These are phyloP conservation scores for Blastocystis sp. DNA, from an alignment of 352 stramenopile genomes.

Conservation along the genomic window DNA sequence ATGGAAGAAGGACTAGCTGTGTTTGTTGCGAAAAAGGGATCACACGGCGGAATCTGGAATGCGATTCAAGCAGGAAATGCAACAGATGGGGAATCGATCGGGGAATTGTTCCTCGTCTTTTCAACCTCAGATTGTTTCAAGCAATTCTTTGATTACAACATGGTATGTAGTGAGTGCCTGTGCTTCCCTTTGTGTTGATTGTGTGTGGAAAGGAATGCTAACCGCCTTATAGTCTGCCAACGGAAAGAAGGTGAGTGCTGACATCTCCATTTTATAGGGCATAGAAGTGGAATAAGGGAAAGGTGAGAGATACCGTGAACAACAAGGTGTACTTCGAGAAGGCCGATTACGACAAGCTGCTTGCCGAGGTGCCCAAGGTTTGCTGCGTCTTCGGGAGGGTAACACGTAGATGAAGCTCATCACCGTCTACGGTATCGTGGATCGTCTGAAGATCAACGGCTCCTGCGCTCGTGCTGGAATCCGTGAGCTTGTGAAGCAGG, in stretches of 20 bases:
- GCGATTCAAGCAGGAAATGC: neutral
- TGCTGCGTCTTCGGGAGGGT: neutral
- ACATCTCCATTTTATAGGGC: neutral
- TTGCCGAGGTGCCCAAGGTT: constrained; percentile 64
- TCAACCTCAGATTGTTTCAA: constrained; percentile 61
- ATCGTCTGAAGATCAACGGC: constrained; percentile 70
- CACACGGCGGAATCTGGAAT: constrained; percentile 33
- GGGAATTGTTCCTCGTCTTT: neutral
- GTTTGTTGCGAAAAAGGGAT: constrained; percentile 30
- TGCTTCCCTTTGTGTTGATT: constrained; percentile 12
- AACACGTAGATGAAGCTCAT: constrained; percentile 66
- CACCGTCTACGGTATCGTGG: constrained; percentile 68
- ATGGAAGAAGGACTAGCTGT: neutral
- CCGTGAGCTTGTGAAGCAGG: constrained; percentile 66
- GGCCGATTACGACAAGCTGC: constrained; percentile 66
- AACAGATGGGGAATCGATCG: neutral
- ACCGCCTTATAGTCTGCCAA: constrained; percentile 44
- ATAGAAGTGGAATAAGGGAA: constrained; percentile 70
- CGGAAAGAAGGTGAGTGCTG: constrained; percentile 57
- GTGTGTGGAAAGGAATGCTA: neutral
- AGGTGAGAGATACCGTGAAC: constrained; percentile 68
- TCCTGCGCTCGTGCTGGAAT: constrained; percentile 68
- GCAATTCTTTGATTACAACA: constrained; percentile 51
- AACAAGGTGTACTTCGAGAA: constrained; percentile 69
- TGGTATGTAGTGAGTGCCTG: constrained; percentile 25